A percentile compares a stretch with the other conserved stretches of the same genome.
Conservation (phyloP, 805 yeast genomes). For the Schwanniomyces pseudopolymorphus region DNA sequence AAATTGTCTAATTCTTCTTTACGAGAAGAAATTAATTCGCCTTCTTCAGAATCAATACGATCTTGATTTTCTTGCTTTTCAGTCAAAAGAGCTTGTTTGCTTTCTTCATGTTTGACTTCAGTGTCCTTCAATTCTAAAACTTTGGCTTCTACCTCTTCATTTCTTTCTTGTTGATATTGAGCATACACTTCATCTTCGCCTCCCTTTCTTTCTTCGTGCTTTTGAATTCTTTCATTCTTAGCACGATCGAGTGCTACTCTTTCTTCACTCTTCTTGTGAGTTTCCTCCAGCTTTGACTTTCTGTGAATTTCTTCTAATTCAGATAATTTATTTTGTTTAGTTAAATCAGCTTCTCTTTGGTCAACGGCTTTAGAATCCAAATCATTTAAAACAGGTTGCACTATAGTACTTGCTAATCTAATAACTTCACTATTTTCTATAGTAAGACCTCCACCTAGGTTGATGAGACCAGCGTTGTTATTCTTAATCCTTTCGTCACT, state of each 20-base stretch:
- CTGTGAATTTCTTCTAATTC: slow-evolving; percentile 34
- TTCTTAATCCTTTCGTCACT: slow-evolving; percentile 52
- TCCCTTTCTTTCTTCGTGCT: slow-evolving; percentile 30
- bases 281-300: slow-evolving; percentile 28
- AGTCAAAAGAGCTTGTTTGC: slow-evolving; percentile 41
- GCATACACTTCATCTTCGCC: slow-evolving; percentile 27
- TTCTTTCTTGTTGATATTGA: slow-evolving; percentile 28
- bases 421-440: slow-evolving; percentile 76
- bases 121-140: slow-evolving; percentile 30
- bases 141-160: slow-evolving; percentile 29
- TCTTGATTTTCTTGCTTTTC: slow-evolving; percentile 50
- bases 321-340: slow-evolving; percentile 30
- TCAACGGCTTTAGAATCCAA: slow-evolving; percentile 66
- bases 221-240: slow-evolving; percentile 31
- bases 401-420: slow-evolving; percentile 73
- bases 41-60: slow-evolving; percentile 43
- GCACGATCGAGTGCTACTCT: slow-evolving; percentile 36
- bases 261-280: slow-evolving; percentile 28
- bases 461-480: slow-evolving; percentile 54
- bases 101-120: slow-evolving; percentile 38
- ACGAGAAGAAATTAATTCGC: slow-evolving; percentile 44
- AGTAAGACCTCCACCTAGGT: slow-evolving; percentile 86
- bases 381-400: slow-evolving; percentile 79
- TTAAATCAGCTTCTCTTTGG: slow-evolving; percentile 55
- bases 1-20: slow-evolving; percentile 46